Base-by-base conservation (phyloP, 495 filamentous ascomycete genomes). In the Aspergillus carlsbadensis region DNA sequence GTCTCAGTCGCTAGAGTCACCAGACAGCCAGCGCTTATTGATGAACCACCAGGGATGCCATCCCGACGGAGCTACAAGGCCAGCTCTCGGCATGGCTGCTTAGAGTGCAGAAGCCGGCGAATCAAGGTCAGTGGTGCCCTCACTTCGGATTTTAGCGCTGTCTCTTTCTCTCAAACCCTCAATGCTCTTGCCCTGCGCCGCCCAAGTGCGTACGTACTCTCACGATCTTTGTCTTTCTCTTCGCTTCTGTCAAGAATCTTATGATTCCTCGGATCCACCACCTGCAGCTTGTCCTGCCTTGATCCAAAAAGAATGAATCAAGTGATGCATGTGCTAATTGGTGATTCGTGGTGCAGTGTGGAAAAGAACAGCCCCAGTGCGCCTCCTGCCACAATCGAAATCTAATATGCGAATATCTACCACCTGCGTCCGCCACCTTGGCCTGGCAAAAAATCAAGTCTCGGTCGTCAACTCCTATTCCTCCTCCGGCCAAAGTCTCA, bases 51-150 rank as follows among this genome's bases (percentile, higher is more conserved):
- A 52, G 44, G 54, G 37, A 66, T 66, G 63, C 59, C 52, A 46
- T 52, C 54, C 43, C 58, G 61, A 37, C 64, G 61, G 54, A 64
- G 65, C 14, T 75, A 78, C 55, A 72, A 65, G 36, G 74, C 54
- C 45, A 52, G 76, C 29, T 76, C 77, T 31, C 67, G 74, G 36
- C 70, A 66, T 43, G 77, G 75, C 14, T 80, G 77, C 61, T 54
- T 69, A 21, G 75, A 80, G 49, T 82, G 78, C 62, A 80, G 77
- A 61, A 64, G 69, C 50, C 67, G 78, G 11, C 77, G 74, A 59
- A 71, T 79, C 66, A 76, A 76, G 69, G 77, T 76, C 57, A 26
- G 64, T 51, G 24, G 36, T 21, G 2, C 40, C 22, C 39, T 56
- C 13, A 26, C 22, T 36, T 22, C 29, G 21, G 22, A 18, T 8